Conservation (phyloP, 2,329 filamentous ascomycete species). For the Fusarium brachygibbosum region DNA sequence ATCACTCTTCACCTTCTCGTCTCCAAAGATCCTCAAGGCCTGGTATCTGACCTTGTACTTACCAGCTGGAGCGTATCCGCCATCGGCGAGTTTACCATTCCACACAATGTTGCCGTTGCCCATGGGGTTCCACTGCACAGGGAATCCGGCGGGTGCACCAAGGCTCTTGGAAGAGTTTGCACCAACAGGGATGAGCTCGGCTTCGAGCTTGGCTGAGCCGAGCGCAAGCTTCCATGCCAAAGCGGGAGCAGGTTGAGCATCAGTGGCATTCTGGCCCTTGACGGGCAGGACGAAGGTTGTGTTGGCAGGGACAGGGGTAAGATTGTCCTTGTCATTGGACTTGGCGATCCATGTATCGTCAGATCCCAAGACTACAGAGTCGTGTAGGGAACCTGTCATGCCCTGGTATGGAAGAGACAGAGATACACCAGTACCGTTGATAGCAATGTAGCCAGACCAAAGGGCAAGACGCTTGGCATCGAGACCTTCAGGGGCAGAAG, state of each 20-base stretch:
- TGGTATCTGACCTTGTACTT: slow-evolving; percentile 64
- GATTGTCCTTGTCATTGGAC: slow-evolving; percentile 52
- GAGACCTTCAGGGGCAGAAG: slow-evolving; percentile 56
- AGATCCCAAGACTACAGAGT: slow-evolving; percentile 41
- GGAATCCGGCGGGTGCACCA: slow-evolving; percentile 51
- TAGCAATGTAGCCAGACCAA: slow-evolving; percentile 59
- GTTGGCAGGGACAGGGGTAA: slow-evolving; percentile 51
- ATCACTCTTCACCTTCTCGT: slow-evolving; percentile 59
- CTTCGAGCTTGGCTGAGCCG: slow-evolving; percentile 60
- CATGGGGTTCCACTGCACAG: slow-evolving; percentile 51
- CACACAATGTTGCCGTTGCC: slow-evolving; percentile 51
- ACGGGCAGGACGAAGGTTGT: slow-evolving; percentile 59
- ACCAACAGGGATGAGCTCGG: slow-evolving; percentile 59
- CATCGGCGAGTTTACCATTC: slow-evolving; percentile 62
- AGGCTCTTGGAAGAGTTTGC: slow-evolving; percentile 27
- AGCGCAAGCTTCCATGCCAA: slow-evolving; percentile 59
- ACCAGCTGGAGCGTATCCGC: slow-evolving; percentile 63
- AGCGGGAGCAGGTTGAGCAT: slow-evolving; percentile 53
- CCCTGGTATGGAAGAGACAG: slow-evolving; percentile 60
- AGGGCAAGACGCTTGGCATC: slow-evolving; percentile 55
- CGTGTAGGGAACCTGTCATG: slow-evolving; percentile 54
- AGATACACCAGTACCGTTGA: slow-evolving; percentile 56
- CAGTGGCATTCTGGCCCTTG: slow-evolving; percentile 50
- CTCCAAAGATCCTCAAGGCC: slow-evolving; percentile 65
- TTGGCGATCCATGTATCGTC: slow-evolving; percentile 49